Conservation (phyloP, 805 yeast genomes). For the Cyberlindnera meyerae region DNA sequence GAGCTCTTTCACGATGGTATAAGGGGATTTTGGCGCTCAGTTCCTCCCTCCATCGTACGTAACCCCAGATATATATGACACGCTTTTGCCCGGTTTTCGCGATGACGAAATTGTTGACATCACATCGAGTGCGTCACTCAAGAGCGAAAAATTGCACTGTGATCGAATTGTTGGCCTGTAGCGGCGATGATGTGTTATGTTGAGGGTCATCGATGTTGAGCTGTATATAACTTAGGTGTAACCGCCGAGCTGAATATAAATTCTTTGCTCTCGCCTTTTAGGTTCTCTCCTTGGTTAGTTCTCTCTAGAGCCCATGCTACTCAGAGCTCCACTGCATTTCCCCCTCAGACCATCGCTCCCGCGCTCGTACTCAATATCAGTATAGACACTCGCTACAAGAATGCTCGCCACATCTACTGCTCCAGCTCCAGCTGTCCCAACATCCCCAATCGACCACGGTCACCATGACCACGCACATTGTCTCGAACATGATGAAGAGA, state of each 20-base stretch:
- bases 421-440: background rate
- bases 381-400: slow-evolving; percentile 1
- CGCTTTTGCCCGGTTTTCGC: background rate
- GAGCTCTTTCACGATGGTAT: too few relatives aligned
- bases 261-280: too few relatives aligned
- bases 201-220: too few relatives aligned
- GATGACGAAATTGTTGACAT: slow-evolving; percentile 13
- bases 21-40: background rate
- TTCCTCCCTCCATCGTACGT: too few relatives aligned
- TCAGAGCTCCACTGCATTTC: background rate
- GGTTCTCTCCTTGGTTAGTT: too few relatives aligned
- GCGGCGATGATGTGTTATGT: slow-evolving; percentile 1
- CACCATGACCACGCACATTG: slow-evolving; percentile 9
- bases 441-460: background rate
- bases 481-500: slow-evolving; percentile 10
- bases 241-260: too few relatives aligned
- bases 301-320: slow-evolving; percentile 3
- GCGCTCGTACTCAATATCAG: background rate
- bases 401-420: slow-evolving; percentile 10
- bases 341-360: background rate
- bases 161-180: background rate
- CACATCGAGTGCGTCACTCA: slow-evolving; percentile 8
- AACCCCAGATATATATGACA: background rate
- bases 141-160: background rate
- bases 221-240: too few relatives aligned